These are phyloP conservation scores for Leucogyrophana mollusca DNA, from an alignment of 768 basidiomycete genomes.

Conservation along the genomic window DNA sequence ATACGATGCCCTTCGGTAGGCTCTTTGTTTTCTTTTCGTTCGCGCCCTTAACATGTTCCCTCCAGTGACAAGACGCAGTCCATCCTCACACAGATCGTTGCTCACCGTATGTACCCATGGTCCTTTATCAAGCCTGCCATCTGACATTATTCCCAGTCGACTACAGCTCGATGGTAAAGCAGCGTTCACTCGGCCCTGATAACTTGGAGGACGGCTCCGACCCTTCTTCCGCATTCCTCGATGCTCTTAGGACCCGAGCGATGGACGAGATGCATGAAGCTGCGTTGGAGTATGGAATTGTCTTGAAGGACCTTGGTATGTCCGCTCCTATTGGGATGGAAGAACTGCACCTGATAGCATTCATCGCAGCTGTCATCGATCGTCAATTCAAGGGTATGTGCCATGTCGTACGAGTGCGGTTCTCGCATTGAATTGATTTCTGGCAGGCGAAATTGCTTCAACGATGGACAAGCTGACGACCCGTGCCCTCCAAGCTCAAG, in stretches of 20 bases:
- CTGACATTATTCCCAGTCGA: conserved; percentile 35
- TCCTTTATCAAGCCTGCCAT: background rate
- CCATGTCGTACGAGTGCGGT: background rate
- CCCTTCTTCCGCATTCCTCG: conserved; percentile 73
- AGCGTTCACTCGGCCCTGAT: conserved; percentile 75
- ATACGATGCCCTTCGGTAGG: conserved; percentile 61
- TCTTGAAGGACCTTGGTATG: conserved; percentile 75
- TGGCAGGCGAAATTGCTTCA: conserved; percentile 66
- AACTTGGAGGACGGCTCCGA: conserved; percentile 70
- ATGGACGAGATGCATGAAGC: conserved; percentile 87
- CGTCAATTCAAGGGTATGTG: conserved; percentile 73
- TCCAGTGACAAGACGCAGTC: conserved; percentile 79
- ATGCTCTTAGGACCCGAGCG: conserved; percentile 76
- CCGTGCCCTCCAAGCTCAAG: conserved; percentile 81
- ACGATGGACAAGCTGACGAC: conserved; percentile 88
- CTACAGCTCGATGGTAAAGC: conserved; percentile 70
- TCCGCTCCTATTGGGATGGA: background rate
- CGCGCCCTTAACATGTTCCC: background rate
- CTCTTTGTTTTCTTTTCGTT: background rate
- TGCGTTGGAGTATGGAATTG: conserved; percentile 80
- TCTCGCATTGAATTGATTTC: background rate
- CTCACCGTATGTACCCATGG: conserved; percentile 58
- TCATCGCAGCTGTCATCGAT: conserved; percentile 74
- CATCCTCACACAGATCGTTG: conserved; percentile 83
- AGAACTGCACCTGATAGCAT: conserved; percentile 7